Evolutionary conservation across 2,329 filamentous ascomycete species (phyloP).

Genomic region (Diaporthe humulicola): DNA sequence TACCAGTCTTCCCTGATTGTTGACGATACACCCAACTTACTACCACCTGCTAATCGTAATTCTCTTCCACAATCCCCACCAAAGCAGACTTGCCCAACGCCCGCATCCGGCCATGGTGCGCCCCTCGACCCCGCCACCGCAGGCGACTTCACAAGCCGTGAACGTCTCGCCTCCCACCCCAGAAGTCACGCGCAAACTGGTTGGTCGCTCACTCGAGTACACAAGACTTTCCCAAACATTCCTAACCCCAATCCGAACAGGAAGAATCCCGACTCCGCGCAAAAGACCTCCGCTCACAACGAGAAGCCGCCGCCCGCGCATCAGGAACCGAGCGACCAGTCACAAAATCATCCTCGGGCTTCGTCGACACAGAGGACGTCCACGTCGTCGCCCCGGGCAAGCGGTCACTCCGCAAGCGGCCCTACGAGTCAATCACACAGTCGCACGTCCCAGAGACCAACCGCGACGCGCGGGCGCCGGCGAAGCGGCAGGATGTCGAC

Average conservation of each 20-base stretch:
- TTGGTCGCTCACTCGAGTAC: not conserved
- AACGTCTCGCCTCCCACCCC: constrained; percentile 64
- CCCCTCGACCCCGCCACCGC: constrained; percentile 59
- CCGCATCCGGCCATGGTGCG: constrained; percentile 57
- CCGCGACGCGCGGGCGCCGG: constrained; percentile 74
- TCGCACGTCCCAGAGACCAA: constrained; percentile 67
- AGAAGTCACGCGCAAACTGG: constrained; percentile 58
- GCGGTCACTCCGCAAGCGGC: constrained; percentile 75
- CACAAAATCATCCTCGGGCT: constrained; percentile 73
- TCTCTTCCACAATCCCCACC: not conserved
- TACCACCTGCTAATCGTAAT: not conserved
- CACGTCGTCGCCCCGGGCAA: constrained; percentile 56
- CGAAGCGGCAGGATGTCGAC: constrained; percentile 52
- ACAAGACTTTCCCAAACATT: no score
- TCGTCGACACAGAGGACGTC: constrained; percentile 77
- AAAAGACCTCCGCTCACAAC: constrained; percentile 85
- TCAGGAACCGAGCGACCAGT: constrained; percentile 56
- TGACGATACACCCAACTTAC: not conserved
- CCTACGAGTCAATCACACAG: constrained; percentile 73
- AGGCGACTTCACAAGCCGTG: constrained; percentile 47
- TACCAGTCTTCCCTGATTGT: not conserved
- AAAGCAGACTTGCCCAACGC: not conserved
- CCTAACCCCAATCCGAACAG: constrained; percentile 56
- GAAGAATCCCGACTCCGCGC: constrained; percentile 90
- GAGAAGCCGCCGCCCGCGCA: constrained; percentile 72